Base-by-base conservation (phyloP, 2,329 filamentous ascomycete genomes). In the Neophaeococcomyces aloes region DNA sequence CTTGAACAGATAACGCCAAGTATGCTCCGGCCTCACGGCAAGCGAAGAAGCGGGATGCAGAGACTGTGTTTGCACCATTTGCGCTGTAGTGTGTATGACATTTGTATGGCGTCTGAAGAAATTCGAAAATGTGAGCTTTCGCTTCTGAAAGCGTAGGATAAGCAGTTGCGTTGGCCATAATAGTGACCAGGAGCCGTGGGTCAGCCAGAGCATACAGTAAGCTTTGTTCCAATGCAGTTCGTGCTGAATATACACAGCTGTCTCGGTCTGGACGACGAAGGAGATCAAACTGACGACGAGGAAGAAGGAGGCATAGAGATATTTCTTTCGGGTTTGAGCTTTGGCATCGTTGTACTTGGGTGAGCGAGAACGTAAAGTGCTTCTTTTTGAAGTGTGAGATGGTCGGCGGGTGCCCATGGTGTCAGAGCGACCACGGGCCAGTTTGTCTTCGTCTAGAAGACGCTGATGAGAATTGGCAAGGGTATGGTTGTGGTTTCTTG, bases 151-250 rank as follows among this genome's bases (percentile, higher is more conserved):
- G 44, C 89, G 81, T 49, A 96, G 70, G 39, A 94, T 74, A 18
- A 84, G 63, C 29, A 98, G 75, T 64, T 94, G 87, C 8, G 76
- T 67, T 0, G 88, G 89, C 86, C 87, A 98, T 18, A 98, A 73
- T 38, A 96, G 65, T 7, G 81, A 64, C 91, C 91, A 98, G 2
- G 87, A 94, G 44, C 89, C 84, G 66, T 98, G 91, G 8, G 91
- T 98, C 53, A 98, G 73, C 67, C 67, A 95, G 72, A 98, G 78
- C 91, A 98, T 98, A 71, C 86, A 94, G 68, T 95, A 98, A n/a
- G 91, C 86, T 69, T 98, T 98, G 67, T 93, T 78, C 91, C 91
- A 98, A 51, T 83, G 79, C 51, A 95, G 67, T 48, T 91, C 80
- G 61, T 89, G 81, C 67, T 96, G 89, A 48, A 98, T 91, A 66